Evolutionary conservation across 1,284 basidiomycete genomes (phyloP), one percentile per base, ranked within the genome.

Genomic region (Fomes fomentarius): DNA sequence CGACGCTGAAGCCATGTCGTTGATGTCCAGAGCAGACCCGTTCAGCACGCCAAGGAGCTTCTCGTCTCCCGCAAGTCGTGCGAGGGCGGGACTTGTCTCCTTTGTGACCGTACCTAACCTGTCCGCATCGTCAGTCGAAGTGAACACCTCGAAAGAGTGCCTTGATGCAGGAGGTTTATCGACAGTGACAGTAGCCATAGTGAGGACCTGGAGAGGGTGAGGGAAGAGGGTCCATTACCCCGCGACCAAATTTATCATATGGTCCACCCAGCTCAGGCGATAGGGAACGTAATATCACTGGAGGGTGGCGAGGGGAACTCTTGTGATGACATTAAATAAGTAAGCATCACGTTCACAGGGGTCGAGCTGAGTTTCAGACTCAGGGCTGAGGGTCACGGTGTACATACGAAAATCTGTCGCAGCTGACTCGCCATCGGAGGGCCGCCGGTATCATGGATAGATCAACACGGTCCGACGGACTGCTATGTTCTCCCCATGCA

Each of bases 11-110:
- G 39, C 47, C 17, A 40, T 37, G 24, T 58, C 52, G 19, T 7
- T 25, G n/a, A 52, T 30, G 28, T 64, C 61, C 10, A 65, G 47
- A 22, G 63, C 58, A 17, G 63, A 62, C 34, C 51, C 54, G 44
- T 56, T 44, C n/a, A 56, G 40, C 1, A 56, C 49, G 45, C 54
- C 49, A 34, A 51, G 11, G n/a, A 56, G 49, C 26, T 56, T 43
- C 26, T 51, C 51, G 35, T 56, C 54, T 2, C 44, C 38, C 9
- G 54, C 49, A 11, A 47, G 44, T 1, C 54, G 49, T n/a, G 45
- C 11, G 15, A 19, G 17, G 15, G 35, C 17, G n/a, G 7, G 17
- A n/a, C n/a, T n/a, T n/a, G n/a, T n/a, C 17, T 38, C 35, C 17
- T 38, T 10, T 38, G 35, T 8, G 2, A 11, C 21, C 15, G 35